A percentile compares a stretch with the other conserved stretches of the same genome.
Conservation (phyloP, 371 early-diverging fungal genomes). For the Polyrhizophydium stewartii region DNA sequence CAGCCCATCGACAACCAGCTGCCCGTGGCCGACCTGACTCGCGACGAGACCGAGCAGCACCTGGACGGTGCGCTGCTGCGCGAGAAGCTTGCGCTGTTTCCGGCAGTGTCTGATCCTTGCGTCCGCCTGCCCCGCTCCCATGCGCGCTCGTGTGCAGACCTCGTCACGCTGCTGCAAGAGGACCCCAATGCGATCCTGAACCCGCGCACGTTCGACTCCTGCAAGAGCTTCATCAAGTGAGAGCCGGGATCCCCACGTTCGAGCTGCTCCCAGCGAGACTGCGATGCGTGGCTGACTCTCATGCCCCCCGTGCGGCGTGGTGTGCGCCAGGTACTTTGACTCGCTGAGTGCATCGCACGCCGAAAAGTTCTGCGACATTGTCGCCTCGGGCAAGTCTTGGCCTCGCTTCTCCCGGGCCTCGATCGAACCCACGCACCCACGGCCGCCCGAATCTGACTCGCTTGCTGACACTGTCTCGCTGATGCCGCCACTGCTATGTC, state of each 20-base stretch:
- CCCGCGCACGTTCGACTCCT: constrained; percentile 51
- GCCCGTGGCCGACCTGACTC: constrained; percentile 28
- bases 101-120: no score
- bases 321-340: constrained; percentile 33
- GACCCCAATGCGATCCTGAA: constrained; percentile 53
- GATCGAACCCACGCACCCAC: no score
- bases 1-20: constrained; percentile 40
- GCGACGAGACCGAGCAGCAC: constrained; percentile 32
- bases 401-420: no score
- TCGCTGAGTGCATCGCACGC: constrained; percentile 5
- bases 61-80: constrained; percentile 13
- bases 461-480: constrained; percentile 1
- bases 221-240: constrained; percentile 73
- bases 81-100: not conserved
- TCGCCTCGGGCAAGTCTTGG: constrained; percentile 58
- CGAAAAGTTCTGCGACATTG: constrained; percentile 49
- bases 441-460: not conserved
- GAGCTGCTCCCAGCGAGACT: not conserved
- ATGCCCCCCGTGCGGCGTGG: no score
- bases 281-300: no score
- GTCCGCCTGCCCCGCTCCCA: no score
- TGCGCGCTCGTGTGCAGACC: no score
- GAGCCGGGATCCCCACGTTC: not conserved
- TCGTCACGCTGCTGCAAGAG: constrained; percentile 60
- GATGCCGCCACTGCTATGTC: not conserved